These are phyloP conservation scores for Lupinus albus DNA, from an alignment of 306 rosid genomes.

Conservation along the genomic window DNA sequence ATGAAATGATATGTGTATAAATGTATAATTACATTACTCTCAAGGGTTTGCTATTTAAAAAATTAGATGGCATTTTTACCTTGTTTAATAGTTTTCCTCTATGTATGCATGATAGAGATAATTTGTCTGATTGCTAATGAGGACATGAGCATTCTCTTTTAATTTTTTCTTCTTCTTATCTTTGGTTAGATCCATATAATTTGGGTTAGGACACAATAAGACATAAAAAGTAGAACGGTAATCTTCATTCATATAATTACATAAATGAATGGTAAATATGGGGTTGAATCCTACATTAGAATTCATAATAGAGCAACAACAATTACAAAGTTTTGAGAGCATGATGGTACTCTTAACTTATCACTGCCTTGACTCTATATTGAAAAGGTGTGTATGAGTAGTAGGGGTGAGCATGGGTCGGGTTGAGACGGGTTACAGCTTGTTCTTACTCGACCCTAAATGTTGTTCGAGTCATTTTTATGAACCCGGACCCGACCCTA, in stretches of 20 bases:
- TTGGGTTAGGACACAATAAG: too few relatives aligned
- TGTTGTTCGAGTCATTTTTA: too few relatives aligned
- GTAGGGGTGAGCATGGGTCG: too few relatives aligned
- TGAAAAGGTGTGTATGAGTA: background rate
- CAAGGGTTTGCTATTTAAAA: constrained; percentile 46
- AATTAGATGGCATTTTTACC: constrained; percentile 28
- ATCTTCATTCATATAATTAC: too few relatives aligned
- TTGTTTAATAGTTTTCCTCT: constrained; percentile 35
- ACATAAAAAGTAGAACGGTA: too few relatives aligned
- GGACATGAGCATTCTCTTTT: constrained; percentile 20
- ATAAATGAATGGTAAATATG: constrained; percentile 37
- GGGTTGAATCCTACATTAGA: constrained; percentile 55
- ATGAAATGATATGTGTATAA: background rate
- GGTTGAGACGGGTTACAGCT: too few relatives aligned
- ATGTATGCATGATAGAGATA: constrained; percentile 40
- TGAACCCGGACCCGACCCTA: too few relatives aligned
- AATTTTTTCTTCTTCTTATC: constrained; percentile 29
- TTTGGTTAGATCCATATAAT: constrained; percentile 53
- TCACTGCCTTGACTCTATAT: constrained; percentile 16
- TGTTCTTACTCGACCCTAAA: too few relatives aligned
- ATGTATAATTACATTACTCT: background rate
- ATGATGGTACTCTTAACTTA: constrained; percentile 18
- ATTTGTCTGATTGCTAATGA: constrained; percentile 40
- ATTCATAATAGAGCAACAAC: constrained; percentile 44
- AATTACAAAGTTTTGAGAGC: constrained; percentile 24